A percentile compares a stretch with the other conserved stretches of the same genome.
phyloP scores from a whole-genome alignment of 805 yeast species.

The Saccharomyces jurei region DNA sequence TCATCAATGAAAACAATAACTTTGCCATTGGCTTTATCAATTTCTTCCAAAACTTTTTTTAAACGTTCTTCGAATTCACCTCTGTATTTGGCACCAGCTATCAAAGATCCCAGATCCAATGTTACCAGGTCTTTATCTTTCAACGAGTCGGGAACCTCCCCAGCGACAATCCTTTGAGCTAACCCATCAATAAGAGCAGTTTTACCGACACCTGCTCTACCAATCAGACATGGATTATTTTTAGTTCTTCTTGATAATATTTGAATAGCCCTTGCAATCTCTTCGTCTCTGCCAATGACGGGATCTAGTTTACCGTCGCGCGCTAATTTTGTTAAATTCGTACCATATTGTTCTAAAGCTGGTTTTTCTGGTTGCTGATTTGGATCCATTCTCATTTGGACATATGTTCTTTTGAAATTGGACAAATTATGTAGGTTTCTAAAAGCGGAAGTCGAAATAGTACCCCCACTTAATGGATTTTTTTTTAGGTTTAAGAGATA shows the following conservation, averaged over 20 bases:
- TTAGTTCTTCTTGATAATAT: slow-evolving; percentile 87
- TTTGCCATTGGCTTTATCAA: slow-evolving; percentile 67
- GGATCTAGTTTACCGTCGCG: slow-evolving; percentile 89
- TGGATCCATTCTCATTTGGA: slow-evolving; percentile 35
- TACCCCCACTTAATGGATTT: background rate
- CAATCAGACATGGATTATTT: slow-evolving; percentile 91
- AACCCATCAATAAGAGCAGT: slow-evolving; percentile 95
- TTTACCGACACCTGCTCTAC: slow-evolving; percentile 97
- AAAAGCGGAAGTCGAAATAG: background rate
- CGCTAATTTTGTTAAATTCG: slow-evolving; percentile 80
- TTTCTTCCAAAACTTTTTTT: slow-evolving; percentile 72
- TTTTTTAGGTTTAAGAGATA: background rate
- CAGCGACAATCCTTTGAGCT: slow-evolving; percentile 84
- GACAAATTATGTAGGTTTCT: background rate
- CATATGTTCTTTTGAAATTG: slow-evolving; percentile 4
- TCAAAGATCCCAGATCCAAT: slow-evolving; percentile 78
- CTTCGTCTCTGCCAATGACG: slow-evolving; percentile 94
- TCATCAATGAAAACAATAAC: slow-evolving; percentile 85
- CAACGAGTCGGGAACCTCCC: slow-evolving; percentile 92
- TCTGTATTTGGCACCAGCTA: slow-evolving; percentile 90
- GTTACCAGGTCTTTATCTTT: slow-evolving; percentile 78
- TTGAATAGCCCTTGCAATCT: slow-evolving; percentile 86
- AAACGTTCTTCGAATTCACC: slow-evolving; percentile 94
- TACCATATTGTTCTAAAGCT: slow-evolving; percentile 78
- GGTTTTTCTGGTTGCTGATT: slow-evolving; percentile 51